phyloP scores from a whole-genome alignment of 202 grass and related monocot genomes.

The Panicum hallii region DNA sequence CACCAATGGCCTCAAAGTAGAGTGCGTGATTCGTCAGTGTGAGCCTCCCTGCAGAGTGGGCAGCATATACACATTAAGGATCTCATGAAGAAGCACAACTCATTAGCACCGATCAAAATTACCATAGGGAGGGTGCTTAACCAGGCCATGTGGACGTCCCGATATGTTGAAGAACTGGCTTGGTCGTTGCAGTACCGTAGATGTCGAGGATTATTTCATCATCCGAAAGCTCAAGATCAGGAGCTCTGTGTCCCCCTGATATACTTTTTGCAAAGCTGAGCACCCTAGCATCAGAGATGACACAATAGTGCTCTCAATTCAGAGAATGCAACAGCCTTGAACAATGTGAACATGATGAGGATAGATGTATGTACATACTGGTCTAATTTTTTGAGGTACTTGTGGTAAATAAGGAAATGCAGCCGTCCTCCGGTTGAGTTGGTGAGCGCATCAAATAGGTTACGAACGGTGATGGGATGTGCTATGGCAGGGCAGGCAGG shows the following conservation, averaged over 20 bases:
- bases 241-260: constrained; percentile 49
- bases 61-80: constrained; percentile 30
- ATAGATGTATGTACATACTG: constrained; percentile 40
- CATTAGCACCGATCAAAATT: constrained; percentile 49
- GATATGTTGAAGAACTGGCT: constrained; percentile 81
- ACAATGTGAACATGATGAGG: not conserved
- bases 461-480: constrained; percentile 84
- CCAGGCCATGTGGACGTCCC: constrained; percentile 89
- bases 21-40: constrained; percentile 83
- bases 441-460: constrained; percentile 86
- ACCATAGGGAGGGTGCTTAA: constrained; percentile 83
- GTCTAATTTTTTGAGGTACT: constrained; percentile 79
- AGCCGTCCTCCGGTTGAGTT: constrained; percentile 72
- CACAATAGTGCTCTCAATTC: not conserved
- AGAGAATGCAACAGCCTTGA: not conserved
- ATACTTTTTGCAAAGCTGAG: constrained; percentile 57
- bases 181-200: constrained; percentile 68
- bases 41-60: constrained; percentile 68
- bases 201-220: constrained; percentile 82
- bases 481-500: constrained; percentile 79
- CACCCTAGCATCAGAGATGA: constrained; percentile 52
- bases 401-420: constrained; percentile 94
- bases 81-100: constrained; percentile 14
- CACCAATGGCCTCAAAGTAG: constrained; percentile 85
- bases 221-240: constrained; percentile 55